These are phyloP conservation scores for Paramecium sonneborni DNA, from an alignment of 73 alveolate genomes.

Conservation along the genomic window DNA sequence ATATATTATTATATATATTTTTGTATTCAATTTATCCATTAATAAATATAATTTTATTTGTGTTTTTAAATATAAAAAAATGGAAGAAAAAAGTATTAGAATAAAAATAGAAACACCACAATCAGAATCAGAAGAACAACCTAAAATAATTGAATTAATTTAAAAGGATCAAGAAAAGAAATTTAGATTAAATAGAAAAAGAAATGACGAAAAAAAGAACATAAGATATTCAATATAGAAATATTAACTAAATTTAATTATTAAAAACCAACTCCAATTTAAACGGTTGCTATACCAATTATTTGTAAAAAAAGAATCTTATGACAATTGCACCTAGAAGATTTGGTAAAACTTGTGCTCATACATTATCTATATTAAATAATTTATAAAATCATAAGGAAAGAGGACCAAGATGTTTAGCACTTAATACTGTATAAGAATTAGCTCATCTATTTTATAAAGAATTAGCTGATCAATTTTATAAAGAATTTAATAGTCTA, in stretches of 20 bases:
- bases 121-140: constrained; percentile 10
- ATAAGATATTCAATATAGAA: not conserved
- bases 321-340: constrained; percentile 79
- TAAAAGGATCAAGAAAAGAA: constrained; percentile 57
- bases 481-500: constrained; percentile 64
- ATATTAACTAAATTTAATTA: constrained; percentile 26
- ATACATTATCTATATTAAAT: constrained; percentile 50
- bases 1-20: not conserved
- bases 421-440: constrained; percentile 79
- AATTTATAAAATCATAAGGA: constrained; percentile 38
- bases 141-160: not conserved
- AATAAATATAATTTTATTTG: not conserved
- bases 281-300: constrained; percentile 52
- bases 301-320: constrained; percentile 56
- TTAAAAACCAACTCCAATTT: constrained; percentile 59
- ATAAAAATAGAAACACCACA: not conserved
- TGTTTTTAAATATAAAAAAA: not conserved
- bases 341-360: constrained; percentile 72
- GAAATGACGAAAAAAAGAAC: constrained; percentile 19
- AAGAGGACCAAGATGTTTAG: constrained; percentile 73
- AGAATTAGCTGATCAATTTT: constrained; percentile 81
- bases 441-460: no score
- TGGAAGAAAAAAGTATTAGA: not conserved
- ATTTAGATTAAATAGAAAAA: constrained; percentile 50
- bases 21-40: not conserved